Conservation (phyloP, 148 eudicot species). For the Dysphania ambrosioides region DNA sequence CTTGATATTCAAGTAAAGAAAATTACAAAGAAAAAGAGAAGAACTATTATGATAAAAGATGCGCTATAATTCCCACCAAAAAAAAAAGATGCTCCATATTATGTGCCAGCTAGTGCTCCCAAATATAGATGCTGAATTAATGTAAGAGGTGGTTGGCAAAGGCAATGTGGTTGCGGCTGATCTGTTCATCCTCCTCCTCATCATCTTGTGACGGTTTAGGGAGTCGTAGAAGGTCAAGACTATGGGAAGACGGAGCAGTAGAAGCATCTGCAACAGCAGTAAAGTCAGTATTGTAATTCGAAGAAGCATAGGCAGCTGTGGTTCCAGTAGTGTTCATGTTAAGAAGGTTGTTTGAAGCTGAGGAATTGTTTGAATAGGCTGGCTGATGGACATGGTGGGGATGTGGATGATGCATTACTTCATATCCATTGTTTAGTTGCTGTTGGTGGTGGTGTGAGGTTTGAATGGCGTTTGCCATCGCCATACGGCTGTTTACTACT, state of each 20-base stretch:
- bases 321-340: slow-evolving; percentile 25
- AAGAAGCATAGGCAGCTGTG: slow-evolving; percentile 25
- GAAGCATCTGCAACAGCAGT: slow-evolving; percentile 21
- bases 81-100: background rate
- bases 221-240: slow-evolving; percentile 47
- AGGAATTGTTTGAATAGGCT: slow-evolving; percentile 62
- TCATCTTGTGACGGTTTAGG: slow-evolving; percentile 30
- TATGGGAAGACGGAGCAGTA: slow-evolving; percentile 28
- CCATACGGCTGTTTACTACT: slow-evolving; percentile 52
- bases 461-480: slow-evolving; percentile 53
- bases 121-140: background rate
- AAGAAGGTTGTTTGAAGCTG: slow-evolving; percentile 53
- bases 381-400: slow-evolving; percentile 36
- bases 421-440: slow-evolving; percentile 18
- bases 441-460: slow-evolving; percentile 37
- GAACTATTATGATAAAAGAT: background rate
- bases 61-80: too few species aligned
- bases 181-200: slow-evolving; percentile 66
- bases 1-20: background rate
- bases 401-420: slow-evolving; percentile 32
- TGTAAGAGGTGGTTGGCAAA: slow-evolving; percentile 50
- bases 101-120: background rate
- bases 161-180: slow-evolving; percentile 38
- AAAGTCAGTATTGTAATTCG: slow-evolving; percentile 28
- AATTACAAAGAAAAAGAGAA: background rate